A percentile compares a stretch with the other conserved stretches of the same genome.
Evolutionary conservation across 1,284 basidiomycete genomes (phyloP).

Genomic region (Trichosporon sp.): DNA sequence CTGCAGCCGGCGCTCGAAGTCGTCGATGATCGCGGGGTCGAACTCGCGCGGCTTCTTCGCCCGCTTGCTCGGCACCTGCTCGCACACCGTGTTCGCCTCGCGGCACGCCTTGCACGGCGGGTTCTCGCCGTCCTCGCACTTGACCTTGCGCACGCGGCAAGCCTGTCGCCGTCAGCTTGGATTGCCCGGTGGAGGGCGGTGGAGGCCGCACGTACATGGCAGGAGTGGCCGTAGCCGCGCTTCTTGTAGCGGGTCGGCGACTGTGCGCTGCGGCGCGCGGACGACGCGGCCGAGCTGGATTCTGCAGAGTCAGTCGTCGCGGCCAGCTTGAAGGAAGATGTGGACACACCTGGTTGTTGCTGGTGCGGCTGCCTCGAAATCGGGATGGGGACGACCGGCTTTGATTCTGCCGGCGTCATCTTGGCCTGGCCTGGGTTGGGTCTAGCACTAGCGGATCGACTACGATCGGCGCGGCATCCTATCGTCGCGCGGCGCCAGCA

Average conservation of each 20-base stretch:
- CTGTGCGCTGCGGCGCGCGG: background rate
- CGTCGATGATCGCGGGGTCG: background rate
- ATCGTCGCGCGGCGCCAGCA: background rate
- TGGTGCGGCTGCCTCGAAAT: background rate
- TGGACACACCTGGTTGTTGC: background rate
- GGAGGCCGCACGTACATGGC: conserved; percentile 14
- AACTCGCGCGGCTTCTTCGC: conserved; percentile 5
- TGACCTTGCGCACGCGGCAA: conserved; percentile 25
- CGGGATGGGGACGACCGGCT: background rate
- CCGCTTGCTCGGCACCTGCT: conserved; percentile 17
- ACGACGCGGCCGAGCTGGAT: background rate
- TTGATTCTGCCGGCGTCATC: background rate
- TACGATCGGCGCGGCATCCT: background rate
- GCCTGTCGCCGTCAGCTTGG: conserved; percentile 10
- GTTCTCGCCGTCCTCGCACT: conserved; percentile 22
- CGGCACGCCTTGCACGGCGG: conserved; percentile 26
- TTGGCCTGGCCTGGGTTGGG: background rate
- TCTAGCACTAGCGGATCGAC: background rate
- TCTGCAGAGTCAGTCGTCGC: background rate
- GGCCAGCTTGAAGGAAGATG: background rate
- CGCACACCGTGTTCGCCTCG: conserved; percentile 21
- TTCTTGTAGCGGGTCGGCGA: conserved; percentile 20
- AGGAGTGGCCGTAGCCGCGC: conserved; percentile 24
- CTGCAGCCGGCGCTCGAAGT: conserved; percentile 18
- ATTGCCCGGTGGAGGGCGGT: background rate